Evolutionary conservation across 192 early-diverging fungal species (phyloP).

Genomic region (Entomortierella chlamydospora): DNA sequence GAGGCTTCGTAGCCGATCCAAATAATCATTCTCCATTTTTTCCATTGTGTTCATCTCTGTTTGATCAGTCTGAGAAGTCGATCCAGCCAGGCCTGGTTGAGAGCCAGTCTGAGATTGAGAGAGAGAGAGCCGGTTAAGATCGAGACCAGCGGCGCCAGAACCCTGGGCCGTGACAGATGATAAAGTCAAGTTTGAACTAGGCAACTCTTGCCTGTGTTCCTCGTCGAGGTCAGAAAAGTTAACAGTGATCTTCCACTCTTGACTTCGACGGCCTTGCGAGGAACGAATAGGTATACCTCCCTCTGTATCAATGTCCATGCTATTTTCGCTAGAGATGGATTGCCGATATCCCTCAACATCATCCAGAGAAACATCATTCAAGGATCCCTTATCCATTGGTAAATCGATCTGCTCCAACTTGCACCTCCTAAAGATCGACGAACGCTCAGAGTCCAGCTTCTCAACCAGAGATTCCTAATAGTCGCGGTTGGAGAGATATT

Average conservation of each 20-base stretch:
- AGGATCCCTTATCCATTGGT: slow-evolving; percentile 78
- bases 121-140: slow-evolving; percentile 35
- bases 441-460: slow-evolving; percentile 77
- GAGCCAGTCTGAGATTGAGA: slow-evolving; percentile 14
- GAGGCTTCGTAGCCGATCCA: slow-evolving; percentile 68
- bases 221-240: slow-evolving; percentile 69
- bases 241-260: slow-evolving; percentile 68
- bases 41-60: slow-evolving; percentile 56
- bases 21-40: slow-evolving; percentile 74
- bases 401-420: slow-evolving; percentile 95
- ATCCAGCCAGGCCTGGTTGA: slow-evolving; percentile 19
- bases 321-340: slow-evolving; percentile 23
- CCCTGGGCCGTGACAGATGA: not conserved
- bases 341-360: slow-evolving; percentile 62
- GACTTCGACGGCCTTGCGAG: slow-evolving; percentile 22
- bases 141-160: slow-evolving; percentile 6
- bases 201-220: slow-evolving; percentile 56
- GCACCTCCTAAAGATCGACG: slow-evolving; percentile 86
- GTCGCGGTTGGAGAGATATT: slow-evolving; percentile 5
- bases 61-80: slow-evolving; percentile 10
- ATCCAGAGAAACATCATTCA: slow-evolving; percentile 82
- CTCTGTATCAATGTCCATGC: slow-evolving; percentile 65
- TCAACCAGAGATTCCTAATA: slow-evolving; percentile 80
- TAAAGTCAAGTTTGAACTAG: slow-evolving; percentile 12
- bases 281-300: not conserved